These are phyloP conservation scores for Oryza glaberrima DNA, from an alignment of 176 grass and related monocot species.

Conservation along the genomic window DNA sequence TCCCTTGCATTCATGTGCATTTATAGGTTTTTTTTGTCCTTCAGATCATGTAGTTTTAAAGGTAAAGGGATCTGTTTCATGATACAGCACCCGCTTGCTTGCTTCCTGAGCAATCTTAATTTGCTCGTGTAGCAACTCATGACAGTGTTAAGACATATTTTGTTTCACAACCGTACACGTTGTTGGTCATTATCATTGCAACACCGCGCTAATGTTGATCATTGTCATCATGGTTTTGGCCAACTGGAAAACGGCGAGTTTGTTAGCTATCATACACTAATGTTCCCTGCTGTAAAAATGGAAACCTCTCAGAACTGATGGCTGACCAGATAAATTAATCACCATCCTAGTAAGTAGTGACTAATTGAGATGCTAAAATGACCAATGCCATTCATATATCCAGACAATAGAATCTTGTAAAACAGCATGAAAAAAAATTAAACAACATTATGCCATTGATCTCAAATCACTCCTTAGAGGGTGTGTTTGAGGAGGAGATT, in stretches of 20 bases:
- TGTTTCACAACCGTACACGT: not conserved
- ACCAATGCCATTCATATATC: not conserved
- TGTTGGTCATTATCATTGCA: not conserved
- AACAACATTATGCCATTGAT: not conserved
- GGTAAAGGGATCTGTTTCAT: not conserved
- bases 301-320: not conserved
- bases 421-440: not conserved
- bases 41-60: not conserved
- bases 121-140: conserved; percentile 18
- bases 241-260: too few species aligned
- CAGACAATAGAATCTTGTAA: not conserved
- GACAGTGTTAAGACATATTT: not conserved
- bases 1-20: not conserved
- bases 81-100: conserved; percentile 21
- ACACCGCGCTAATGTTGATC: not conserved
- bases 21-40: not conserved
- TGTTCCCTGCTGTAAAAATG: not conserved
- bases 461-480: not conserved
- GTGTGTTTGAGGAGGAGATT: too few species aligned
- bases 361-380: not conserved
- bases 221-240: not conserved
- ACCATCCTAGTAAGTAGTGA: not conserved
- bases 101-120: conserved; percentile 30
- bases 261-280: not conserved
- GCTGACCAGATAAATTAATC: not conserved